Evolutionary conservation across 352 stramenopile species (phyloP).

Genomic region (Pythium aphanidermatum): DNA sequence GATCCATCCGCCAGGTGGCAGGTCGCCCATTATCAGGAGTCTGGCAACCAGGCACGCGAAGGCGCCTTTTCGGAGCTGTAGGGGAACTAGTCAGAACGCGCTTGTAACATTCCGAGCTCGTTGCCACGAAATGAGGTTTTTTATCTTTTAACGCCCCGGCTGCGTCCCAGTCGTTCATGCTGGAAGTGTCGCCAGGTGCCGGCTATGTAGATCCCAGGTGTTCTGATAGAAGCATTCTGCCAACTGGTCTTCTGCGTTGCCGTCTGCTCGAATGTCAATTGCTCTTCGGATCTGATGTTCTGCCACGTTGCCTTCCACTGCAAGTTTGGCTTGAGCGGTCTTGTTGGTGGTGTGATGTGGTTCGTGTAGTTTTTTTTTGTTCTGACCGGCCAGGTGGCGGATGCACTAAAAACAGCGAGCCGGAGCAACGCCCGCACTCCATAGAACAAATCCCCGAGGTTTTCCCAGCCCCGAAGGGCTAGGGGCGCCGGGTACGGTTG

Average conservation of each 20-base stretch:
- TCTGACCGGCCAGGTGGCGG: too few species aligned
- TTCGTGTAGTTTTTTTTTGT: too few species aligned
- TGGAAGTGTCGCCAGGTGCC: conserved; percentile 1
- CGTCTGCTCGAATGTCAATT: not conserved
- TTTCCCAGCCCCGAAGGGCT: not conserved
- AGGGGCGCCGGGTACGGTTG: not conserved
- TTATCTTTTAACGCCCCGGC: not conserved
- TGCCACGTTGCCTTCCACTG: not conserved
- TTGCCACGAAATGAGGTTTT: not conserved
- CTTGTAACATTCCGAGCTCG: not conserved
- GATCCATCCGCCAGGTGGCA: not conserved
- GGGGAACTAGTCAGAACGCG: conserved; percentile 1
- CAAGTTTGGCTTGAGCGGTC: too few species aligned
- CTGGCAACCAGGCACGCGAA: too few species aligned
- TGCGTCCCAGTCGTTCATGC: not conserved
- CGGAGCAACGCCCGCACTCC: not conserved
- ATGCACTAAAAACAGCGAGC: conserved; percentile 6
- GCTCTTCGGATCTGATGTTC: not conserved
- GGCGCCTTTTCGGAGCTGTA: conserved; percentile 4
- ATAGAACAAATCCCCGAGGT: not conserved
- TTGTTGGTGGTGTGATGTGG: too few species aligned
- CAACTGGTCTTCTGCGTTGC: not conserved
- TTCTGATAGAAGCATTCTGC: too few species aligned
- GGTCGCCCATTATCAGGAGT: conserved; percentile 6
- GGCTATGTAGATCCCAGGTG: conserved; percentile 2